Conservation (phyloP, 345 rosid species). For the Euphorbia lathyris region DNA sequence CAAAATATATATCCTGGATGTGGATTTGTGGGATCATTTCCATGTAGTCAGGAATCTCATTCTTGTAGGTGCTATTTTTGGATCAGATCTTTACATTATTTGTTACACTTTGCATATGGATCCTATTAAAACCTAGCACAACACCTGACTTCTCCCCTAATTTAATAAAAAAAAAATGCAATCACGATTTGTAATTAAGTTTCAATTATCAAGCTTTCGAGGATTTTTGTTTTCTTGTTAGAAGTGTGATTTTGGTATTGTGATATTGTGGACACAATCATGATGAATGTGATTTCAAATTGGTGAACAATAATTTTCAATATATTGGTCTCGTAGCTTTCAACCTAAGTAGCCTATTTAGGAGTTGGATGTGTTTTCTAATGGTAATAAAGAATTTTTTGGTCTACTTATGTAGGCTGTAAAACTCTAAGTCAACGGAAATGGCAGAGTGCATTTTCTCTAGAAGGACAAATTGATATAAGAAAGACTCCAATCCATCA, state of each 20-base stretch:
- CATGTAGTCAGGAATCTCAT: too few species aligned
- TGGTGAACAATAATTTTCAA: neutral
- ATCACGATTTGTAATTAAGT: neutral
- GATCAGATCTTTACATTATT: neutral
- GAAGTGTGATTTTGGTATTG: neutral
- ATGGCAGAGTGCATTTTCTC: slow-evolving; percentile 89
- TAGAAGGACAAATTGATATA: slow-evolving; percentile 71
- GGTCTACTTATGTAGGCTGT: slow-evolving; percentile 57
- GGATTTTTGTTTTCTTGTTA: neutral
- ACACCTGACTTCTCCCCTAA: neutral
- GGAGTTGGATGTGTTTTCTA: too few species aligned
- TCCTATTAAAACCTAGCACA: neutral
- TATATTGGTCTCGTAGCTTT: too few species aligned
- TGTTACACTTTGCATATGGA: neutral
- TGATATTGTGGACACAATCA: neutral
- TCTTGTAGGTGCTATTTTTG: too few species aligned
- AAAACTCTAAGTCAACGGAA: slow-evolving; percentile 94
- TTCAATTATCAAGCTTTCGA: neutral
- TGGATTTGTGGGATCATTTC: neutral
- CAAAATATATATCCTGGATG: neutral
- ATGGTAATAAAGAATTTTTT: slow-evolving; percentile 13
- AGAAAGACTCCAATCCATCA: slow-evolving; percentile 83
- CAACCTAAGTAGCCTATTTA: too few species aligned
- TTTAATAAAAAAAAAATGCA: too few species aligned
- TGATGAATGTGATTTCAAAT: too few species aligned